phyloP scores from a whole-genome alignment of 148 eudicot species.

The Chenopodium berlandieri region DNA sequence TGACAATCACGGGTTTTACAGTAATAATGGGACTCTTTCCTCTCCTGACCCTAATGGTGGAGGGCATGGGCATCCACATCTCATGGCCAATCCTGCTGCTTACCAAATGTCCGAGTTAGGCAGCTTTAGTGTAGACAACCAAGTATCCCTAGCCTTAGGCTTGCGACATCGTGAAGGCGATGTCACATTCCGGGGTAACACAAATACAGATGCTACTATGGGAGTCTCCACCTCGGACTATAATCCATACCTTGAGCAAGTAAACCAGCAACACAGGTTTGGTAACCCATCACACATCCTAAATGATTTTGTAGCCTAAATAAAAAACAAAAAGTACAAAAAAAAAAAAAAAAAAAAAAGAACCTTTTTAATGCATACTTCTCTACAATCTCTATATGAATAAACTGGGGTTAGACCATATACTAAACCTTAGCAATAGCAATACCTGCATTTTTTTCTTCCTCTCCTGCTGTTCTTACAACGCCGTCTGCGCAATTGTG shows the following conservation, averaged over 20 bases:
- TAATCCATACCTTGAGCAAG: constrained; percentile 43
- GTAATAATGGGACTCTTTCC: constrained; percentile 13
- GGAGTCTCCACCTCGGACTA: constrained; percentile 43
- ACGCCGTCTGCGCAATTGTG: constrained; percentile 23
- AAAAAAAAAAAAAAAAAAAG: too few relatives aligned
- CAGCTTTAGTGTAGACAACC: constrained; percentile 37
- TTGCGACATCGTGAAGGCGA: constrained; percentile 45
- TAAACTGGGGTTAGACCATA: constrained; percentile 21
- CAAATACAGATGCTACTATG: constrained; percentile 23
- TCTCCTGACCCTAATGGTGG: constrained; percentile 35
- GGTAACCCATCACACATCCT: constrained; percentile 45
- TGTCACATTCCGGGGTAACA: constrained; percentile 28
- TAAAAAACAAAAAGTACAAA: background rate
- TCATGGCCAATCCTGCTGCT: constrained; percentile 25
- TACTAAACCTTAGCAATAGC: constrained; percentile 29
- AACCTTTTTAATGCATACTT: constrained; percentile 12
- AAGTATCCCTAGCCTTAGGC: constrained; percentile 63
- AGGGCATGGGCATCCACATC: constrained; percentile 20
- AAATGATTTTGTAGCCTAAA: constrained; percentile 65
- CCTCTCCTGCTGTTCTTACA: constrained; percentile 25
- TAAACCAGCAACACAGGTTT: constrained; percentile 51
- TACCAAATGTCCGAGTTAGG: constrained; percentile 41
- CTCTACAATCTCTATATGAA: constrained; percentile 15
- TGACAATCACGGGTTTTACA: constrained; percentile 37
- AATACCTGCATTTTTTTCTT: constrained; percentile 30